A percentile compares a stretch with the other conserved stretches of the same genome.
Evolutionary conservation across 2,329 filamentous ascomycete genomes (phyloP).

Genomic region (Tetracladium maxilliforme): DNA sequence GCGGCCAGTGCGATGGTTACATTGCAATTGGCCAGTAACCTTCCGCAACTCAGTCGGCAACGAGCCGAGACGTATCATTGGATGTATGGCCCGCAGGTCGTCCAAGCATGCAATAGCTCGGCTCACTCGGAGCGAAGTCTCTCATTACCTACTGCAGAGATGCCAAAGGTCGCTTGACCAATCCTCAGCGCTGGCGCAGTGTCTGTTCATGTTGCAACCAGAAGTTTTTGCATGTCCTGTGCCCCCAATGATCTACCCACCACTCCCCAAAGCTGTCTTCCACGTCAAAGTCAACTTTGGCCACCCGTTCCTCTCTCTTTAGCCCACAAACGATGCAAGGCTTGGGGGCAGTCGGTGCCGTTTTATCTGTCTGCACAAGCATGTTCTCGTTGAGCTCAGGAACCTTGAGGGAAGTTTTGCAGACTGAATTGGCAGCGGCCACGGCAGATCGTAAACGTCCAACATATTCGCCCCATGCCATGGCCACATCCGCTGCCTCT

Average conservation of each 20-base stretch:
- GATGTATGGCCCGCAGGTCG: too few species aligned
- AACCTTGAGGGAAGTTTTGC: constrained; percentile 33
- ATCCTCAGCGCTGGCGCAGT: constrained; percentile 51
- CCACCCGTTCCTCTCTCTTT: constrained; percentile 71
- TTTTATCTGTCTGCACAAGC: constrained; percentile 46
- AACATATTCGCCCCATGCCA: constrained; percentile 60
- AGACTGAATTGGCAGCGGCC: constrained; percentile 41
- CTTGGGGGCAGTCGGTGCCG: constrained; percentile 50
- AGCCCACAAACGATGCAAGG: constrained; percentile 77
- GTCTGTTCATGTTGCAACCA: constrained; percentile 65
- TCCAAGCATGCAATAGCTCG: too few species aligned
- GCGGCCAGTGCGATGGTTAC: too few species aligned
- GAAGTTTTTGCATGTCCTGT: constrained; percentile 66
- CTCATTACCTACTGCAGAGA: too few species aligned
- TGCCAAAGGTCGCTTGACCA: too few species aligned
- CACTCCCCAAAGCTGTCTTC: constrained; percentile 93
- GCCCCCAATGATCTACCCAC: constrained; percentile 87
- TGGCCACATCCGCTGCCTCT: constrained; percentile 65
- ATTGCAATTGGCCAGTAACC: too few species aligned
- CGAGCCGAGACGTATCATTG: too few species aligned
- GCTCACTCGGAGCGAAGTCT: too few species aligned
- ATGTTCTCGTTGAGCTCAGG: constrained; percentile 61
- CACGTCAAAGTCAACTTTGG: constrained; percentile 54
- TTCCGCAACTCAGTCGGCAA: too few species aligned
- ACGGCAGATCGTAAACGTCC: constrained; percentile 61